Evolutionary conservation across 179 eudicot genomes (phyloP).

Genomic region (Nepenthes alata): DNA sequence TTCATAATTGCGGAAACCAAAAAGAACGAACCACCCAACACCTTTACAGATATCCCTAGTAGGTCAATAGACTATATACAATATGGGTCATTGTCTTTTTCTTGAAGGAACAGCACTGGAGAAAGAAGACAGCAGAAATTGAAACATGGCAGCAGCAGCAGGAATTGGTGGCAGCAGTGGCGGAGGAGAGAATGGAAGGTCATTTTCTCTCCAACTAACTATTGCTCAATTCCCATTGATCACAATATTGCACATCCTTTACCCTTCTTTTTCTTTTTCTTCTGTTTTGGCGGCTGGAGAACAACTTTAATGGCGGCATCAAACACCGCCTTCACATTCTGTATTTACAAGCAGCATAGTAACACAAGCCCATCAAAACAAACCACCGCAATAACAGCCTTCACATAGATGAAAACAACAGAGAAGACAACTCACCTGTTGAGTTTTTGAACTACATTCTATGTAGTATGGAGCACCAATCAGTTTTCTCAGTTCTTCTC

Average conservation of each 20-base stretch:
- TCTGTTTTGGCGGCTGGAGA: slow-evolving; percentile 78
- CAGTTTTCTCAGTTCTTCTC: slow-evolving; percentile 17
- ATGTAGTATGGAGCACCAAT: slow-evolving; percentile 22
- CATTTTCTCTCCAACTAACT: background rate
- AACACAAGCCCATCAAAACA: background rate
- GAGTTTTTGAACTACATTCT: slow-evolving; percentile 23
- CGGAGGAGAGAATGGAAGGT: background rate
- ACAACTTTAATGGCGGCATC: slow-evolving; percentile 46
- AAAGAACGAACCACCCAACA: too few species aligned
- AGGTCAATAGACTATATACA: slow-evolving; percentile 28
- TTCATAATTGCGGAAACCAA: background rate
- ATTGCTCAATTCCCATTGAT: background rate
- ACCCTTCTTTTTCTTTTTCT: slow-evolving; percentile 74
- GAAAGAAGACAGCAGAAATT: too few species aligned
- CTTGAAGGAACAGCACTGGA: too few species aligned
- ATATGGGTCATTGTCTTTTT: slow-evolving; percentile 8
- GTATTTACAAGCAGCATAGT: background rate
- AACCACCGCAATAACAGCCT: too few species aligned
- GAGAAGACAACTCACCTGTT: slow-evolving; percentile 10
- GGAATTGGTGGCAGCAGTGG: background rate
- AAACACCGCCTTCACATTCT: slow-evolving; percentile 32
- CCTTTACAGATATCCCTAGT: slow-evolving; percentile 7
- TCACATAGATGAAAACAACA: background rate
- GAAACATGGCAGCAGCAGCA: background rate
- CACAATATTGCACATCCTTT: slow-evolving; percentile 54